phyloP scores from a whole-genome alignment of 1,284 basidiomycete genomes.

The Malassezia japonica region DNA sequence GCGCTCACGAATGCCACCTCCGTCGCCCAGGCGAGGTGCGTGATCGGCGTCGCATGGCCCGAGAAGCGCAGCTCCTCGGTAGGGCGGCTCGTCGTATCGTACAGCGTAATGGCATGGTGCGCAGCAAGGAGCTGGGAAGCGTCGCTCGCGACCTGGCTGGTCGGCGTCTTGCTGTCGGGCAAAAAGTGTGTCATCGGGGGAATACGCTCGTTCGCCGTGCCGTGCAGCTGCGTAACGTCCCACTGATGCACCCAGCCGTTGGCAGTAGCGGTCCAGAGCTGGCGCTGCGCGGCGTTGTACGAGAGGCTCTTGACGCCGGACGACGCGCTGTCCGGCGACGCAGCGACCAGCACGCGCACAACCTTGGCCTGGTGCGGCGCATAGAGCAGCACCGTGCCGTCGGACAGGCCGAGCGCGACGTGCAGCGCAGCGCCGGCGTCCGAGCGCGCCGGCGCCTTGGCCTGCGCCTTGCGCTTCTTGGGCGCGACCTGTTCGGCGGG shows the following conservation, averaged over 20 bases:
- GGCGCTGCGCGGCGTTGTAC: conserved; percentile 15
- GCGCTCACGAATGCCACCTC: conserved; percentile 57
- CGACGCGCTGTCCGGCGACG: conserved; percentile 24
- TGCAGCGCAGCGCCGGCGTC: conserved; percentile 15
- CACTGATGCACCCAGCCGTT: conserved; percentile 29
- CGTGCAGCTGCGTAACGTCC: neutral
- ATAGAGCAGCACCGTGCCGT: conserved; percentile 33
- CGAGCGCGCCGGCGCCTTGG: conserved; percentile 12
- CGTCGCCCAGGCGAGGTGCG: conserved; percentile 31
- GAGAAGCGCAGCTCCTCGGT: conserved; percentile 21
- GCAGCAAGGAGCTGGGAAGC: conserved; percentile 19
- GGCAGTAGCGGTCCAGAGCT: conserved; percentile 26
- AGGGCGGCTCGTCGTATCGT: conserved; percentile 11
- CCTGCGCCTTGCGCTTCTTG: conserved; percentile 28
- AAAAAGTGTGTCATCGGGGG: conserved; percentile 8
- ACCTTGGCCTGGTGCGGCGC: conserved; percentile 32
- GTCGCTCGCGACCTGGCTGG: neutral
- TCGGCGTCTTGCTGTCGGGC: conserved; percentile 10
- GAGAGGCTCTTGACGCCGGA: conserved; percentile 24
- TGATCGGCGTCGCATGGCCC: conserved; percentile 37
- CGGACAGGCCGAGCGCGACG: conserved; percentile 33
- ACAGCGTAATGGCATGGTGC: conserved; percentile 31
- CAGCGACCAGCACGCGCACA: conserved; percentile 27
- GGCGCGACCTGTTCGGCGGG: conserved; percentile 11
- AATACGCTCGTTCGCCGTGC: conserved; percentile 6